These are phyloP conservation scores for Choiromyces venosus DNA, from an alignment of 495 filamentous ascomycete species.

Conservation along the genomic window DNA sequence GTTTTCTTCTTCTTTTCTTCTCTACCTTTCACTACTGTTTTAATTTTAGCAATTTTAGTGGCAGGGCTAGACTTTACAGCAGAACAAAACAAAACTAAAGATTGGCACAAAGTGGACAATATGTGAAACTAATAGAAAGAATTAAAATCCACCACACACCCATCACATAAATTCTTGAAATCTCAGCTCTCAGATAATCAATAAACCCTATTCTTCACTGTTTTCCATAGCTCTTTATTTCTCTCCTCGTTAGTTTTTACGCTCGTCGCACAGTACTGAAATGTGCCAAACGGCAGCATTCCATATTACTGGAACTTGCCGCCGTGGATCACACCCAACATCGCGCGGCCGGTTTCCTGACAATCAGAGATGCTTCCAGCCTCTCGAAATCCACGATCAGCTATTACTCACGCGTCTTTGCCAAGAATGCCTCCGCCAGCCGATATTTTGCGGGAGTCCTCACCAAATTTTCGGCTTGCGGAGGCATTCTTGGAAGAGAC, in stretches of 20 bases:
- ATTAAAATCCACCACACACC: background rate
- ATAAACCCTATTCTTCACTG: background rate
- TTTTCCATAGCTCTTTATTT: background rate
- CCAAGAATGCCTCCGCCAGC: too few species aligned
- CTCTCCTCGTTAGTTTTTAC: background rate
- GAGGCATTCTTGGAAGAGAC: too few species aligned
- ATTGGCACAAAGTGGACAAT: background rate
- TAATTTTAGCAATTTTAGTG: too few species aligned
- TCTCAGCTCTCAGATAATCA: background rate
- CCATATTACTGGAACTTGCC: background rate
- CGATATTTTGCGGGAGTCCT: too few species aligned
- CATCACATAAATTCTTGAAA: background rate
- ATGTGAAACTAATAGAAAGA: background rate
- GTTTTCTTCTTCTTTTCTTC: background rate
- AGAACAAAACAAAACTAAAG: too few species aligned
- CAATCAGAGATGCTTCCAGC: background rate
- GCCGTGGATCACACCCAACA: background rate
- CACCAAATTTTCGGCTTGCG: too few species aligned
- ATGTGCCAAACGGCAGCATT: background rate
- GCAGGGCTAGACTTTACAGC: too few species aligned
- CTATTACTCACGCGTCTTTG: too few species aligned
- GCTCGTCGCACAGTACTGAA: background rate
- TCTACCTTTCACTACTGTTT: background rate
- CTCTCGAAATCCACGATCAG: background rate
- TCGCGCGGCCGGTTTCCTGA: background rate